Evolutionary conservation across 129 eudicot species (phyloP).

Genomic region (Gnaphalium uliginosum): DNA sequence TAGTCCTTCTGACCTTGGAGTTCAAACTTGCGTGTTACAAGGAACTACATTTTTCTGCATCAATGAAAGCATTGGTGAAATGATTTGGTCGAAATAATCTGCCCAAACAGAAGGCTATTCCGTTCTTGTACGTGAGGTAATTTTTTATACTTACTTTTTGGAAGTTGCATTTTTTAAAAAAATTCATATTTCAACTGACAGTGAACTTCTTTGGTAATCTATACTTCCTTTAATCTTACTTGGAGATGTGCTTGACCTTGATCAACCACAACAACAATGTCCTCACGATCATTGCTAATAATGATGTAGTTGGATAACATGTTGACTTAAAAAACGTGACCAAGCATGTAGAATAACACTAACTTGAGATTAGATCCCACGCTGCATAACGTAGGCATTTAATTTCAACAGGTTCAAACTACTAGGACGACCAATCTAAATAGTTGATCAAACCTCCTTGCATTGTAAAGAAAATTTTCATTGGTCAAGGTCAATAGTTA

Average conservation of each 20-base stretch:
- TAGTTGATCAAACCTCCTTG: not conserved
- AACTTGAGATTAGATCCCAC: not conserved
- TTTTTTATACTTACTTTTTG: not conserved
- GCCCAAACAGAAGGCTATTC: not conserved
- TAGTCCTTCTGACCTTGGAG: not conserved
- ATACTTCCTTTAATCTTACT: not conserved
- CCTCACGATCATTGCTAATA: not conserved
- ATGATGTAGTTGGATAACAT: not conserved
- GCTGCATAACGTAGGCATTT: not conserved
- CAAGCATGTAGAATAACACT: not conserved
- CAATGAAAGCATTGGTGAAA: not conserved
- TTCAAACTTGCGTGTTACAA: slow-evolving; percentile 4
- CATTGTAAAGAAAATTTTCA: not conserved
- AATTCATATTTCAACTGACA: not conserved
- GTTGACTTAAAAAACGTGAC: slow-evolving; percentile 2
- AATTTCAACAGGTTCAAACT: not conserved
- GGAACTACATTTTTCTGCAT: not conserved
- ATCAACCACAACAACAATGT: not conserved
- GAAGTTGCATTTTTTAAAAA: not conserved
- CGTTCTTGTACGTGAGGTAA: not conserved
- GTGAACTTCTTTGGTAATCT: slow-evolving; percentile 7
- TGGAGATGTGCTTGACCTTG: not conserved
- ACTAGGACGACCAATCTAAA: not conserved
- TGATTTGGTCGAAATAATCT: not conserved
- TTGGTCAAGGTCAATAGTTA: not conserved